A percentile compares a stretch with the other conserved stretches of the same genome.
Conservation (phyloP, 2,329 filamentous ascomycete genomes). For the Pleurostoma richardsiae region DNA sequence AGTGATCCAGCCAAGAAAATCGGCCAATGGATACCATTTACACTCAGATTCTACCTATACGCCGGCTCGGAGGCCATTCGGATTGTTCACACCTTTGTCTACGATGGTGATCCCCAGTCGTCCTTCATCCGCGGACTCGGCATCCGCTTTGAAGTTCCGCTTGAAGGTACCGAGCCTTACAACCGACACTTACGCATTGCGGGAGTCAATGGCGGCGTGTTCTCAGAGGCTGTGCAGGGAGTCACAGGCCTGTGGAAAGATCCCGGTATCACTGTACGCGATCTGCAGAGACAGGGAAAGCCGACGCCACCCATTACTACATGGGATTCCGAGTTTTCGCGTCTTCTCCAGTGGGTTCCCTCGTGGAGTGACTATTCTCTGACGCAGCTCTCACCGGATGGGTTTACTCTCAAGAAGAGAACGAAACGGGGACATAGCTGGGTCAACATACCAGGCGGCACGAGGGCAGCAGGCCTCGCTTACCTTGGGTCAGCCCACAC, state of each 20-base stretch:
- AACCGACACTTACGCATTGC: slow-evolving; percentile 55
- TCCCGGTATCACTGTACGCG: slow-evolving; percentile 41
- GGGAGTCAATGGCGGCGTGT: slow-evolving; percentile 47
- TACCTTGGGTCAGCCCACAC: slow-evolving; percentile 52
- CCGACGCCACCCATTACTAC: slow-evolving; percentile 35
- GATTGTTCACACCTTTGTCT: slow-evolving; percentile 51
- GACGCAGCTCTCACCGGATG: slow-evolving; percentile 53
- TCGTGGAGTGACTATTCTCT: slow-evolving; percentile 54
- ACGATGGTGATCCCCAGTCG: slow-evolving; percentile 40
- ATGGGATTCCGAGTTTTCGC: slow-evolving; percentile 40
- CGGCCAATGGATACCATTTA: slow-evolving; percentile 43
- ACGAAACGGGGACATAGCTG: slow-evolving; percentile 52
- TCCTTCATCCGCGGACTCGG: slow-evolving; percentile 52
- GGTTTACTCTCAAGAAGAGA: slow-evolving; percentile 55
- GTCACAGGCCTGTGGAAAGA: slow-evolving; percentile 54
- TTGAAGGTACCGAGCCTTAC: slow-evolving; percentile 46
- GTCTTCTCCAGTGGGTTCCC: slow-evolving; percentile 49
- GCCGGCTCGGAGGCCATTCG: slow-evolving; percentile 49
- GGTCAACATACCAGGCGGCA: slow-evolving; percentile 53
- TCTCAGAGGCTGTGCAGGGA: slow-evolving; percentile 54
- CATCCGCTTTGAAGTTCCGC: slow-evolving; percentile 49
- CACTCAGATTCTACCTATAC: slow-evolving; percentile 54
- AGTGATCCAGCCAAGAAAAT: slow-evolving; percentile 24
- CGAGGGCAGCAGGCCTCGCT: slow-evolving; percentile 48
- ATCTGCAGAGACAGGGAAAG: slow-evolving; percentile 43